Percentiles rank a stretch among this genome's conserved stretches.
phyloP scores from a whole-genome alignment of 768 basidiomycete species.

The Gloeophyllum trabeum region DNA sequence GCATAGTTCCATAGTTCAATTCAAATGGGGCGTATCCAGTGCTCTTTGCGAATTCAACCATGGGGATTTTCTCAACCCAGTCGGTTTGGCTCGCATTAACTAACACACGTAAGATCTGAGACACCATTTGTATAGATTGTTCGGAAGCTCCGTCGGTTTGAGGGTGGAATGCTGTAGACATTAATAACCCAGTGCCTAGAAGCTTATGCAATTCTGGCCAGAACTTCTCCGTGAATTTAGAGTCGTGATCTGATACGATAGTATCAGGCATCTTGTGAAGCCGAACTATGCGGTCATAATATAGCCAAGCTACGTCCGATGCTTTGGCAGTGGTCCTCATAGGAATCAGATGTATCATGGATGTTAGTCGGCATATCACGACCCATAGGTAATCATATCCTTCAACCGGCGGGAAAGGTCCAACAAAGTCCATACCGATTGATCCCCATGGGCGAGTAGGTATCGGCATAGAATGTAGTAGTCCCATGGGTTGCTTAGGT shows the following conservation, averaged over 20 bases:
- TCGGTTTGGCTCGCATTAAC: constrained; percentile 1
- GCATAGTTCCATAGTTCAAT: background rate
- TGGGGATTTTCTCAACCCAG: constrained; percentile 1
- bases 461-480: constrained; percentile 14
- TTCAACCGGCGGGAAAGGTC: constrained; percentile 15
- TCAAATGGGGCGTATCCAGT: constrained; percentile 3
- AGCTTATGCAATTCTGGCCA: constrained; percentile 19
- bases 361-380: constrained; percentile 3
- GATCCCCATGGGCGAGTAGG: constrained; percentile 20
- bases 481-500: constrained; percentile 10
- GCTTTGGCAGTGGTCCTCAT: constrained; percentile 2
- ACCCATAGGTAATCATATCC: constrained; percentile 11
- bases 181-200: background rate
- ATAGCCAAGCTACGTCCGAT: constrained; percentile 9
- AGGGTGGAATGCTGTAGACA: constrained; percentile 5
- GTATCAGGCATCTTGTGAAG: constrained; percentile 8
- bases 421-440: constrained; percentile 24
- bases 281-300: constrained; percentile 2
- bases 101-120: constrained; percentile 2
- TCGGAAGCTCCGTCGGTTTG: constrained; percentile 13
- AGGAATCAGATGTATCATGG: constrained; percentile 9
- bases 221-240: constrained; percentile 20
- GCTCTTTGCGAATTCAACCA: constrained; percentile 1
- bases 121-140: background rate
- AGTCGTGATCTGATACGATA: constrained; percentile 13